Conservation (phyloP, 2,329 filamentous ascomycete species). For the Capronia epimyces region DNA sequence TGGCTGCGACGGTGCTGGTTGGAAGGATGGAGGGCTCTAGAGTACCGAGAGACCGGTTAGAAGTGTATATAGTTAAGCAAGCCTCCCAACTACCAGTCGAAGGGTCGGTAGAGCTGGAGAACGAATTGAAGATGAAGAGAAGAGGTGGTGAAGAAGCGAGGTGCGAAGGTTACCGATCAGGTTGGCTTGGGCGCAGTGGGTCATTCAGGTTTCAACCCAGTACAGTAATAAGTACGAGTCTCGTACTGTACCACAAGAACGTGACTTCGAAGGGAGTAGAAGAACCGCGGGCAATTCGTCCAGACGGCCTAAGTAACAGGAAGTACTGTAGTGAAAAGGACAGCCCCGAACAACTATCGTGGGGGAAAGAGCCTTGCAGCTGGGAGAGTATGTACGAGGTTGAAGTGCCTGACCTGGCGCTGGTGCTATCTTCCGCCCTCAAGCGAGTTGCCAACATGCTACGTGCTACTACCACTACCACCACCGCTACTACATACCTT, state of each 20-base stretch:
- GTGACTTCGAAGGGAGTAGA: slow-evolving; percentile 20
- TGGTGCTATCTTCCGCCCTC: slow-evolving; percentile 1
- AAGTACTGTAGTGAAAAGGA: not conserved
- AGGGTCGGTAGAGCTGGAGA: slow-evolving; percentile 1
- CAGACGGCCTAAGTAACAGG: slow-evolving; percentile 5
- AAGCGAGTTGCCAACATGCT: slow-evolving; percentile 5
- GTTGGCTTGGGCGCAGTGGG: slow-evolving; percentile 21
- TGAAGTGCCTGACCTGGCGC: slow-evolving; percentile 7
- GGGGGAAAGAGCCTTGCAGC: not conserved
- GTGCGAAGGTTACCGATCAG: slow-evolving; percentile 5
- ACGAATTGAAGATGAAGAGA: slow-evolving; percentile 10
- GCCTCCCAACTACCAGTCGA: not conserved
- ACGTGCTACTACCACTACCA: not conserved
- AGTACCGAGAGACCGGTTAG: slow-evolving; percentile 17
- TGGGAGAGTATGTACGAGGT: not conserved
- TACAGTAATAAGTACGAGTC: slow-evolving; percentile 2
- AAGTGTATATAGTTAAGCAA: slow-evolving; percentile 34
- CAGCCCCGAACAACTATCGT: not conserved
- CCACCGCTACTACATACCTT: not conserved
- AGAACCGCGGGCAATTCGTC: slow-evolving; percentile 13
- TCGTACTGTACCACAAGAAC: slow-evolving; percentile 23
- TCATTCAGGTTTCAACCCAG: slow-evolving; percentile 15
- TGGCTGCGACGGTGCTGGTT: slow-evolving; percentile 28
- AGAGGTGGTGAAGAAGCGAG: slow-evolving; percentile 19
- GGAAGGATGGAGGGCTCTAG: not conserved